Conservation (phyloP, 208 protist species). For the Leishmania guyanensis region DNA sequence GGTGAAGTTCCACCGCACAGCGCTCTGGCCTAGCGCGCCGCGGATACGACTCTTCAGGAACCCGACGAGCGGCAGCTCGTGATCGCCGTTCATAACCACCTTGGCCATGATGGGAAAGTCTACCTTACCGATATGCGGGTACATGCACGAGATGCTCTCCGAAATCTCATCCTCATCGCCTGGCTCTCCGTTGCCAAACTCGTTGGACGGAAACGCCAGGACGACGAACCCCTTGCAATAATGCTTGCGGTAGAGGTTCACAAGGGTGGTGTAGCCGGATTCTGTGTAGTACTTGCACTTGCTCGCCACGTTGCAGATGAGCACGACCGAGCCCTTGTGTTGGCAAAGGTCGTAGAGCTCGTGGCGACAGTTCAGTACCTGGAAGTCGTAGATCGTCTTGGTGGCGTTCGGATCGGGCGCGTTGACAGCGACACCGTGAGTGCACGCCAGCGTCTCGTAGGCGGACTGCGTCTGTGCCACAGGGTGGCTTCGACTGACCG, state of each 20-base stretch:
- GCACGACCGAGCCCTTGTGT: slow-evolving; percentile 79
- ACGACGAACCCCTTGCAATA: slow-evolving; percentile 65
- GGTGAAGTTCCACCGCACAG: slow-evolving; percentile 94
- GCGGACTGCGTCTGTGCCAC: not conserved
- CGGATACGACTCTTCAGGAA: slow-evolving; percentile 70
- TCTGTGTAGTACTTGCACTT: slow-evolving; percentile 87
- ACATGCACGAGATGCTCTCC: slow-evolving; percentile 61
- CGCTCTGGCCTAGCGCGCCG: slow-evolving; percentile 55
- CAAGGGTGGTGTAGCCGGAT: slow-evolving; percentile 65
- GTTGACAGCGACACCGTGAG: slow-evolving; percentile 9
- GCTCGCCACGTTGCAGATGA: slow-evolving; percentile 91
- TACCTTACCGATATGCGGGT: slow-evolving; percentile 38
- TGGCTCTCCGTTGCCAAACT: slow-evolving; percentile 87
- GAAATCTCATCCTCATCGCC: slow-evolving; percentile 75
- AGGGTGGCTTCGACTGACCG: slow-evolving; percentile 4
- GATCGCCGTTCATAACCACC: slow-evolving; percentile 87
- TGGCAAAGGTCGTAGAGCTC: slow-evolving; percentile 79
- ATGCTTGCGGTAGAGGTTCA: slow-evolving; percentile 79
- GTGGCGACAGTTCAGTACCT: slow-evolving; percentile 56
- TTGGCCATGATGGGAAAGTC: slow-evolving; percentile 88
- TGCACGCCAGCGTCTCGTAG: slow-evolving; percentile 22
- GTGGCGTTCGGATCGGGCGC: slow-evolving; percentile 14
- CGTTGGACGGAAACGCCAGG: slow-evolving; percentile 91
- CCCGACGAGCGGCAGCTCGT: slow-evolving; percentile 66
- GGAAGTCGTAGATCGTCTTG: slow-evolving; percentile 71